These are phyloP conservation scores for Brassica carinata DNA, from an alignment of 345 rosid species.

Conservation along the genomic window DNA sequence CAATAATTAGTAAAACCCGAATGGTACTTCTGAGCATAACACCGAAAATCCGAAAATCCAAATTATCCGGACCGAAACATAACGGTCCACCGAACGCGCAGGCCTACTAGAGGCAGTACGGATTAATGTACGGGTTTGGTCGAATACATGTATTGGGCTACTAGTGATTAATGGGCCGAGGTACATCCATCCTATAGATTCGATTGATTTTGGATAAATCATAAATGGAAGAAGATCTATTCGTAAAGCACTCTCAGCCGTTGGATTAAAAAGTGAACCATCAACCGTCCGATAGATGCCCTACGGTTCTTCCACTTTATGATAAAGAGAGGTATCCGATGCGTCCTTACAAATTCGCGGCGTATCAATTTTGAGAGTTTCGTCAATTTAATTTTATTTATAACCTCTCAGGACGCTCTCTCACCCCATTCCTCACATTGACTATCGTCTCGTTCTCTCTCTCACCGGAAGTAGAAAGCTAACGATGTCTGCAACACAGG, in stretches of 20 bases:
- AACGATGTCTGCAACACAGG: slow-evolving; percentile 46
- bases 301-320: background rate
- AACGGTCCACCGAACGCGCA: too few relatives aligned
- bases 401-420: background rate
- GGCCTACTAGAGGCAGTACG: too few relatives aligned
- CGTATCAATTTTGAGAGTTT: background rate
- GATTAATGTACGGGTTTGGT: background rate
- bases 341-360: slow-evolving; percentile 29
- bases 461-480: background rate
- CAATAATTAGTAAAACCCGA: too few relatives aligned
- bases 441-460: background rate
- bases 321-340: slow-evolving; percentile 33
- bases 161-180: background rate
- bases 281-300: slow-evolving; percentile 32
- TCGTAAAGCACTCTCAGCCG: slow-evolving; percentile 1
- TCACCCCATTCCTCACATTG: slow-evolving; percentile 5
- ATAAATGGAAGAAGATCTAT: background rate
- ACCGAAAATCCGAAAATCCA: too few relatives aligned
- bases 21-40: too few relatives aligned
- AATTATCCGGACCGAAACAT: too few relatives aligned
- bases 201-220: background rate
- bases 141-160: background rate
- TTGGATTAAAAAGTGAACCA: slow-evolving; percentile 25
- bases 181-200: background rate
- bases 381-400: background rate